Conservation (phyloP, 176 grass and related monocot species). For the Avena atlantica region DNA sequence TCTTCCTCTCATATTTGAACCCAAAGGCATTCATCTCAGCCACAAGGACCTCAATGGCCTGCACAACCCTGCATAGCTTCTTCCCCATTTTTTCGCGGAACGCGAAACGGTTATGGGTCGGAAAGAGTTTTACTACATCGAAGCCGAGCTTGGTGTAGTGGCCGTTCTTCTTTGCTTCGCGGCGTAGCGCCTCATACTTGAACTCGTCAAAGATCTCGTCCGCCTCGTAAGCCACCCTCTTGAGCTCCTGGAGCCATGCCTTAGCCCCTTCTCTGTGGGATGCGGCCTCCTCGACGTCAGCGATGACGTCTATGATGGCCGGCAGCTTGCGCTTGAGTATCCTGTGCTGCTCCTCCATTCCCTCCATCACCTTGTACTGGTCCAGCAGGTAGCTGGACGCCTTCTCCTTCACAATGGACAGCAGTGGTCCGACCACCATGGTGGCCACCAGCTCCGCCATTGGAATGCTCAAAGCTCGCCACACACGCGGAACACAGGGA, state of each 20-base stretch:
- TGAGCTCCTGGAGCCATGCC: background rate
- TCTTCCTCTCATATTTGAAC: background rate
- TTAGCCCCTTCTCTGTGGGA: background rate
- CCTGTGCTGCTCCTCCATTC: slow-evolving; percentile 4
- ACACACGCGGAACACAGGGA: background rate
- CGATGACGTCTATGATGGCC: background rate
- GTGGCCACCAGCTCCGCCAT: background rate
- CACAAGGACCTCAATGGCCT: background rate
- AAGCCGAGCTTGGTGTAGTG: background rate
- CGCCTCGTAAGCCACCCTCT: background rate
- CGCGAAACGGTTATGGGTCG: background rate
- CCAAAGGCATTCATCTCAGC: background rate
- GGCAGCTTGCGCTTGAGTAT: background rate
- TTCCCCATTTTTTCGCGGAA: background rate
- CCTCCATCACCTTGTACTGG: background rate
- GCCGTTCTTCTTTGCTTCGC: background rate
- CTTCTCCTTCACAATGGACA: background rate
- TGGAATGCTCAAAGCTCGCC: background rate
- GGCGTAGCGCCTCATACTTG: background rate
- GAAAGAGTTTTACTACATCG: background rate
- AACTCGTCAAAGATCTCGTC: background rate
- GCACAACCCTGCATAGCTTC: background rate
- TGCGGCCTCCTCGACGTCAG: background rate
- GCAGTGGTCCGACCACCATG: background rate
- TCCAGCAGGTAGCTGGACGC: background rate